A percentile compares a stretch with the other conserved stretches of the same genome.
Evolutionary conservation across 2,329 filamentous ascomycete species (phyloP).

Genomic region (Alternaria sp.): DNA sequence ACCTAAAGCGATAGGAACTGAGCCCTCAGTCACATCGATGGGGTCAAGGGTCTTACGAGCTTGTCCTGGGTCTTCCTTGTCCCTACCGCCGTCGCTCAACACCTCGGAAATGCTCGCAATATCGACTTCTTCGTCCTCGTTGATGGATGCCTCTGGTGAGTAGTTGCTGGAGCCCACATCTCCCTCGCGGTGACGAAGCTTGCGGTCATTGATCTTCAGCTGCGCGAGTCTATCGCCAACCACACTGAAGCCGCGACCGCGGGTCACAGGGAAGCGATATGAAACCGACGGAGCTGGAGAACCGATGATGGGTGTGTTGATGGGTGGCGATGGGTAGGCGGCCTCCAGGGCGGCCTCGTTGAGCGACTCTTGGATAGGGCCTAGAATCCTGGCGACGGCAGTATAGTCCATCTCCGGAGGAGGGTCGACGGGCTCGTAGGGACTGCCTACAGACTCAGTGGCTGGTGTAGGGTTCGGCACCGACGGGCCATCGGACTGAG

Average conservation of each 20-base stretch:
- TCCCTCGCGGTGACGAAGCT: constrained; percentile 12
- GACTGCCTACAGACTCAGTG: constrained; percentile 23
- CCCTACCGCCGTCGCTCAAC: constrained; percentile 21
- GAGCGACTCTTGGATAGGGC: constrained; percentile 36
- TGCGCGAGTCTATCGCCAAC: constrained; percentile 88
- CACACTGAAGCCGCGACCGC: constrained; percentile 66
- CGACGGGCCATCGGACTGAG: constrained; percentile 24
- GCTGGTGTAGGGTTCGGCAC: constrained; percentile 36
- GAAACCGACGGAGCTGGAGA: constrained; percentile 37
- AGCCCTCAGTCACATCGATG: constrained; percentile 10
- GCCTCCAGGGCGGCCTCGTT: constrained; percentile 41
- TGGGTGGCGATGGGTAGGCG: constrained; percentile 38
- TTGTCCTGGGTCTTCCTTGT: constrained; percentile 8
- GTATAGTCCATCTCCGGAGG: constrained; percentile 30
- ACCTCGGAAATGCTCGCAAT: constrained; percentile 22
- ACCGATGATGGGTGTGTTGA: constrained; percentile 36
- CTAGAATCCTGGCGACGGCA: constrained; percentile 36
- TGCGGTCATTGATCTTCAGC: constrained; percentile 54
- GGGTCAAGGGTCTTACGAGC: constrained; percentile 18
- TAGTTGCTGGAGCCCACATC: constrained; percentile 26
- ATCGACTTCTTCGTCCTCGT: constrained; percentile 26
- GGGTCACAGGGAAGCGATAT: constrained; percentile 14
- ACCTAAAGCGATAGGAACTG: constrained; percentile 36
- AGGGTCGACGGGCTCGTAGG: constrained; percentile 18
- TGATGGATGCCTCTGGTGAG: constrained; percentile 25